These are phyloP conservation scores for Penicillium capsulatum DNA, from an alignment of 2,329 filamentous ascomycete species.

Conservation along the genomic window DNA sequence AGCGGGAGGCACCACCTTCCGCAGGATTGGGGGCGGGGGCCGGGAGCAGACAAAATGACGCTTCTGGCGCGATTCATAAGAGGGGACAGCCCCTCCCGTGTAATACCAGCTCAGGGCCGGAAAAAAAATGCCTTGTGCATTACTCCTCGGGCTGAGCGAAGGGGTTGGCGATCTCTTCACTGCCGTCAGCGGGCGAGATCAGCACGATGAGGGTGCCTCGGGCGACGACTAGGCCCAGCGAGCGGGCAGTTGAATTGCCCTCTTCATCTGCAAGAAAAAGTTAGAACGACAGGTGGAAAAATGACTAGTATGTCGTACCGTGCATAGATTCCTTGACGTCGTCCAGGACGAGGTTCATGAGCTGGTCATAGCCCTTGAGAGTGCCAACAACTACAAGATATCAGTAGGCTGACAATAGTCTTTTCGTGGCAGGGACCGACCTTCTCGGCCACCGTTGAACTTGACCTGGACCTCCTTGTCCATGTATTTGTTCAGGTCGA, in stretches of 20 bases:
- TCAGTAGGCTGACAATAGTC: conserved; percentile 8
- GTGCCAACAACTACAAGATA: conserved; percentile 67
- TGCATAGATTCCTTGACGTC: conserved; percentile 86
- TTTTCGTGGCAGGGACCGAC: conserved; percentile 11
- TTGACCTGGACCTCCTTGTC: conserved; percentile 94
- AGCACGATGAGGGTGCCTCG: conserved; percentile 88
- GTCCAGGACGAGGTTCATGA: conserved; percentile 97
- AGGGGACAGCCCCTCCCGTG: too few species aligned
- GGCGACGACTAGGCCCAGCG: conserved; percentile 80
- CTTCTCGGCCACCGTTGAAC: conserved; percentile 72
- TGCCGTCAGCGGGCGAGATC: conserved; percentile 88
- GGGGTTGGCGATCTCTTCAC: conserved; percentile 92
- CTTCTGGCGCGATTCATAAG: too few species aligned
- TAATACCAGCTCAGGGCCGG: too few species aligned
- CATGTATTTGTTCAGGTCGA: conserved; percentile 93
- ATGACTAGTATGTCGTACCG: conserved; percentile 55
- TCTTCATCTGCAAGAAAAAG: conserved; percentile 66
- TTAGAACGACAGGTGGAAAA: conserved; percentile 14
- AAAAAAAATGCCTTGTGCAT: conserved; percentile 8
- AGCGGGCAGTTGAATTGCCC: conserved; percentile 76
- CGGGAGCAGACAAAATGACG: too few species aligned
- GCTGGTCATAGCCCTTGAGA: conserved; percentile 90
- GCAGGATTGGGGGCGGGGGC: too few species aligned
- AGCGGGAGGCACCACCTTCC: too few species aligned
- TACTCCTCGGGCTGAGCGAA: conserved; percentile 72